phyloP scores from a whole-genome alignment of 768 basidiomycete species.

The Boletellus ananas region DNA sequence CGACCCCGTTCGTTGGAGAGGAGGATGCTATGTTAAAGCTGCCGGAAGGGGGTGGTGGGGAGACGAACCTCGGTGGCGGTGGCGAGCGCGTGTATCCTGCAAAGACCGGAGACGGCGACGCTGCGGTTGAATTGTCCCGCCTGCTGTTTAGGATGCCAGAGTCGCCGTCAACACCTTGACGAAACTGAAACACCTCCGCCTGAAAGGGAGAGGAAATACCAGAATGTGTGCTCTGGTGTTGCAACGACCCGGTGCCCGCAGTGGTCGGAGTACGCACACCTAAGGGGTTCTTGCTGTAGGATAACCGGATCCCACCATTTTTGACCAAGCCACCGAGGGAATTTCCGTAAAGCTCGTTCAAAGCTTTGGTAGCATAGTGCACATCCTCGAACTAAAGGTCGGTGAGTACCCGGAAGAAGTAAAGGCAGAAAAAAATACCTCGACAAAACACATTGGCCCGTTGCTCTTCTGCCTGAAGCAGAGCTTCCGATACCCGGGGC shows the following conservation, averaged over 20 bases:
- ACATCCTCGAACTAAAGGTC: conserved; percentile 83
- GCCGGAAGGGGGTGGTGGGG: conserved; percentile 29
- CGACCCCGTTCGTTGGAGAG: conserved; percentile 21
- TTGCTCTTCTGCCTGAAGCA: conserved; percentile 96
- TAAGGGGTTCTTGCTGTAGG: conserved; percentile 98
- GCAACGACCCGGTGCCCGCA: conserved; percentile 29
- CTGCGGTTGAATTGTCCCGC: conserved; percentile 24
- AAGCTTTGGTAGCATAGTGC: conserved; percentile 74
- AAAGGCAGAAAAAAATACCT: conserved; percentile 48
- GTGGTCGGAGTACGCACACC: conserved; percentile 82
- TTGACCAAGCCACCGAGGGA: conserved; percentile 91
- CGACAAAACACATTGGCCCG: conserved; percentile 99
- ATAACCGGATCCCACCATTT: conserved; percentile 91
- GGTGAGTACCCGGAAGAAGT: not conserved
- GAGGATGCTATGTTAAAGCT: conserved; percentile 27
- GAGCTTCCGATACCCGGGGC: conserved; percentile 84
- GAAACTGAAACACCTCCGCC: conserved; percentile 26
- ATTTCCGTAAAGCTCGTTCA: conserved; percentile 87
- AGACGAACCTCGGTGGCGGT: conserved; percentile 33
- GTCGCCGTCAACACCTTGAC: conserved; percentile 29
- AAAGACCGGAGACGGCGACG: conserved; percentile 25
- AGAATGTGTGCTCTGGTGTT: conserved; percentile 27
- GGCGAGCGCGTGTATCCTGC: conserved; percentile 32
- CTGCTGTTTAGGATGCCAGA: conserved; percentile 15
- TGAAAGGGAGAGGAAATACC: conserved; percentile 28